Conservation (phyloP, 805 yeast species). For the Brettanomyces nanus region DNA sequence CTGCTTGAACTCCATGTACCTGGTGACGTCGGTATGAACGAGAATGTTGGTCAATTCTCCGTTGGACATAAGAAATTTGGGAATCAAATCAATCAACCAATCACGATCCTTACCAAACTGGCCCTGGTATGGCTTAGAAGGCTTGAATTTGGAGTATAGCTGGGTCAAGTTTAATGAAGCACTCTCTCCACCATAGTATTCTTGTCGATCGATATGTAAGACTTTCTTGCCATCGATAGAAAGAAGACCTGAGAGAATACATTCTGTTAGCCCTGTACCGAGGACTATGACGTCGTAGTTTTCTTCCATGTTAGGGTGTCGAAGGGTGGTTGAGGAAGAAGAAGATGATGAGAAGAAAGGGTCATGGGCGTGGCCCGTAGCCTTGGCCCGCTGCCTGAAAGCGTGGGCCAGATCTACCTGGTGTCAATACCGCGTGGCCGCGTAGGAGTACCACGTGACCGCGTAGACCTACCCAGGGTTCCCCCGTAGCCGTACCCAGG, state of each 20-base stretch:
- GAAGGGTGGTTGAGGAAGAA: background rate
- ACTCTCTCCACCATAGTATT: conserved; percentile 91
- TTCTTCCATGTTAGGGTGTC: conserved; percentile 62
- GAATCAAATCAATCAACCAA: conserved; percentile 96
- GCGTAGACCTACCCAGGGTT: no score
- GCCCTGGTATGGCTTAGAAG: conserved; percentile 60
- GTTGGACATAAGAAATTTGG: conserved; percentile 94
- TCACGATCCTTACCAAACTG: conserved; percentile 87
- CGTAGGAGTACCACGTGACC: no score
- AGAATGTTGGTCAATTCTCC: conserved; percentile 95
- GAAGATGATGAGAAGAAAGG: background rate
- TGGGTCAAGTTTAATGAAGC: conserved; percentile 72
- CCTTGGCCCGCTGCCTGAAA: no score
- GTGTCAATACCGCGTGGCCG: no score
- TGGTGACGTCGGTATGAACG: conserved; percentile 91
- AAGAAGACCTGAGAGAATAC: conserved; percentile 85
- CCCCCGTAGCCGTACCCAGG: no score
- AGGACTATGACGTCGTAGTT: conserved; percentile 93
- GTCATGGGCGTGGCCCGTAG: no score
- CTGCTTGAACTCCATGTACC: conserved; percentile 94
- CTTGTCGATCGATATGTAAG: conserved; percentile 91
- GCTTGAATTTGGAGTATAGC: conserved; percentile 80
- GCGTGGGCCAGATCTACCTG: no score
- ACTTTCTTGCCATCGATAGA: conserved; percentile 99
- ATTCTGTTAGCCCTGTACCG: conserved; percentile 93